Base-by-base conservation (phyloP, 208 protist species). In the Trypanosomatidae sp. region DNA sequence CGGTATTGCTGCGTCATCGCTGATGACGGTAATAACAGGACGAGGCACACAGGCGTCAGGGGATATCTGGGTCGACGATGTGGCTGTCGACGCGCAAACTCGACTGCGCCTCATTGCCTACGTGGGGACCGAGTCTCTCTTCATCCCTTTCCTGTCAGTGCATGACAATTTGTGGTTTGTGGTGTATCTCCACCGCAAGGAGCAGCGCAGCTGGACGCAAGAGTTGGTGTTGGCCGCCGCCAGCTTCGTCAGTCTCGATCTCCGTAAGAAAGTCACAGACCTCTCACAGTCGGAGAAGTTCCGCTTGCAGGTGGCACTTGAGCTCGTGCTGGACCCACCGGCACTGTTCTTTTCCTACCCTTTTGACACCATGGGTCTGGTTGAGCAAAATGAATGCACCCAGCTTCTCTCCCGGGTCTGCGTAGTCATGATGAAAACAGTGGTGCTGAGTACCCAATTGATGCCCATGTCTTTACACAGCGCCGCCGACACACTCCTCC, bases 271-370 rank as follows among this genome's bases (percentile, higher is more conserved):
- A 58, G 73, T 85, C 3, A 66, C 64, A 36, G 72, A 73, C 28
- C 77, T 92, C 17, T 76, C 68, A 25, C 66, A 67, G 65, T 71
- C 69, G 59, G 85, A 86, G 70, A 60, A 60, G 66, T 86, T 92
- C 58, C 77, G 81, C 30, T 76, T 92, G 71, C 77, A 76, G 69
- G 66, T 92, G 47, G 88, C 80, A 3, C 80, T 90, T 76, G 88
- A 92, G 79, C 72, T 92, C 39, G 76, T 87, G 28, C 77, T 86
- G 46, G 85, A 92, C 70, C 76, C 85, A 39, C 82, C 88, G 19
- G 72, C 86, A 28, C 66, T 92, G 36, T 67, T 90, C 33, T 71
- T 82, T 19, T 70, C 68, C 9, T 83, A 87, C 56, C 79, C 88
- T 0, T 79, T 92, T 36, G 76, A 79, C 17, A 49, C 74, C 22